Evolutionary conservation across 1,139 yeast genomes (phyloP).

Genomic region (Saccharomycopsis crataegensis): DNA sequence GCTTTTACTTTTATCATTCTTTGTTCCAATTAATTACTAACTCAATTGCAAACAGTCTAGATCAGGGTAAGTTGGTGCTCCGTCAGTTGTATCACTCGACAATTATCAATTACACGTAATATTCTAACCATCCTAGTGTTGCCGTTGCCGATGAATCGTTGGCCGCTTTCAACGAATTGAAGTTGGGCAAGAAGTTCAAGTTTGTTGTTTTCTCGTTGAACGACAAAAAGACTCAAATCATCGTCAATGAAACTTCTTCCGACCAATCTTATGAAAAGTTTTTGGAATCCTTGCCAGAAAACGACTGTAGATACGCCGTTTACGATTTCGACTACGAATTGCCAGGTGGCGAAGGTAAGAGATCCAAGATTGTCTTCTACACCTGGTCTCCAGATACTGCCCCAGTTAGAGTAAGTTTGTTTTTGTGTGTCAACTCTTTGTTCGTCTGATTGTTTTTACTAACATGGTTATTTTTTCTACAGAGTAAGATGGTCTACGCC

Average conservation of each 20-base stretch:
- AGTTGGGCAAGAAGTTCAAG: constrained; percentile 87
- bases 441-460: constrained; percentile 8
- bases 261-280: constrained; percentile 74
- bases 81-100: background rate
- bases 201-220: constrained; percentile 75
- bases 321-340: constrained; percentile 95
- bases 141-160: constrained; percentile 94
- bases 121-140: constrained; percentile 46
- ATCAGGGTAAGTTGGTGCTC: constrained; percentile 48
- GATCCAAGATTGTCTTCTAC: constrained; percentile 87
- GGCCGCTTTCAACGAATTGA: constrained; percentile 88
- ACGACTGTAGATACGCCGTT: constrained; percentile 93
- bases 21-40: background rate
- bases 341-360: constrained; percentile 87
- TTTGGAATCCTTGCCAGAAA: constrained; percentile 84
- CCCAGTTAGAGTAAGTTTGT: constrained; percentile 49
- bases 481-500: constrained; percentile 92
- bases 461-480: background rate
- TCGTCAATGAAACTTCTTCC: constrained; percentile 78
- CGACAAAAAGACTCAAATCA: constrained; percentile 80
- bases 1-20: no score
- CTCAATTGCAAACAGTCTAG: constrained; percentile 39
- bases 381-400: constrained; percentile 99
- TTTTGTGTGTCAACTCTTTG: background rate
- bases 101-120: background rate